Conservation (phyloP, 306 rosid genomes). For the Malus asiatica region DNA sequence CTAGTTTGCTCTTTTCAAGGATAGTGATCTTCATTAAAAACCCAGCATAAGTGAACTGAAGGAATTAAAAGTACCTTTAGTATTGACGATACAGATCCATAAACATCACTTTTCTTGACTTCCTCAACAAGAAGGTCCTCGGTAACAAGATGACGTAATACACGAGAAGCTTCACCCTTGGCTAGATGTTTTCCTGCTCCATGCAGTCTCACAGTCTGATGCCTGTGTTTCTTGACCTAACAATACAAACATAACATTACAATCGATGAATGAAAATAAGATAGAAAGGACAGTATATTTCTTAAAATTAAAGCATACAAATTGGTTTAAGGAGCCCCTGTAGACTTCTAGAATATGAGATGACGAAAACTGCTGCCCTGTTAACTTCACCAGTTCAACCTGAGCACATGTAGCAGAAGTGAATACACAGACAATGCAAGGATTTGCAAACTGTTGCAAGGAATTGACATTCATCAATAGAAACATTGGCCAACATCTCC, state of each 20-base stretch:
- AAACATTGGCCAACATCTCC: slow-evolving; percentile 1
- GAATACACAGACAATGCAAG: slow-evolving; percentile 12
- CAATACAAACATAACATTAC: slow-evolving; percentile 11
- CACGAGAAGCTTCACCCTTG: slow-evolving; percentile 91
- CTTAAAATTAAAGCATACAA: slow-evolving; percentile 39
- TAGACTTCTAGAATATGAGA: slow-evolving; percentile 85
- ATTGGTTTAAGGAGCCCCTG: slow-evolving; percentile 87
- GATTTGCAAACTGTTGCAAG: neutral
- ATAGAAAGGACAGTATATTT: slow-evolving; percentile 7
- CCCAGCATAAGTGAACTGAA: neutral
- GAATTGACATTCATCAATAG: slow-evolving; percentile 5
- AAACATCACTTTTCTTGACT: slow-evolving; percentile 85
- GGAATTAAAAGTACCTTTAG: slow-evolving; percentile 54
- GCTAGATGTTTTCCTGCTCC: slow-evolving; percentile 84
- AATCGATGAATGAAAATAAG: slow-evolving; percentile 9
- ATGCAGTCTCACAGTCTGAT: slow-evolving; percentile 64
- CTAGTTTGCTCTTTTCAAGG: slow-evolving; percentile 1
- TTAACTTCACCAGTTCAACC: slow-evolving; percentile 76
- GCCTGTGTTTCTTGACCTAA: slow-evolving; percentile 84
- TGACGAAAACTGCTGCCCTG: slow-evolving; percentile 77
- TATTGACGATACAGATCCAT: slow-evolving; percentile 85
- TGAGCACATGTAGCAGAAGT: slow-evolving; percentile 29
- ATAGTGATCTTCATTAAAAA: neutral
- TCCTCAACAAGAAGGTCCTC: slow-evolving; percentile 77
- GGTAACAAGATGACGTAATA: slow-evolving; percentile 78